These are phyloP conservation scores for Marsdenia floribunda DNA, from an alignment of 257 asterid species.

Conservation along the genomic window DNA sequence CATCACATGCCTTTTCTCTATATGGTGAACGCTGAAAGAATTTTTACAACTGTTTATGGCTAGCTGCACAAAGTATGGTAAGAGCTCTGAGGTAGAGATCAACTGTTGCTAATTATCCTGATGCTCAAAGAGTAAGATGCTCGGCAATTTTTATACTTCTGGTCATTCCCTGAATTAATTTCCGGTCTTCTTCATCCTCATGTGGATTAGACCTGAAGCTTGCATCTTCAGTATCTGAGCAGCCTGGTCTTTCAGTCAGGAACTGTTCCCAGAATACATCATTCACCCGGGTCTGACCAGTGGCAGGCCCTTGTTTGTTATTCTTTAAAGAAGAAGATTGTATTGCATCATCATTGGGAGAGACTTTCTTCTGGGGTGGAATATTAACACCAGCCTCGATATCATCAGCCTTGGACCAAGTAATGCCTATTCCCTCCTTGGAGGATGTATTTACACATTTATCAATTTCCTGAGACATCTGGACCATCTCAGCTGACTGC, in stretches of 20 bases:
- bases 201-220: constrained; percentile 39
- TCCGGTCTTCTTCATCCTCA: constrained; percentile 45
- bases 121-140: constrained; percentile 58
- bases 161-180: constrained; percentile 41
- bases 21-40: not conserved
- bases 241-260: constrained; percentile 42
- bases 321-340: constrained; percentile 27
- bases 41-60: not conserved
- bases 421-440: not conserved
- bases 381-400: constrained; percentile 19
- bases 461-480: constrained; percentile 30
- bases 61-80: no score
- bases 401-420: constrained; percentile 24
- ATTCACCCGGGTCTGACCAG: constrained; percentile 50
- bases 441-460: constrained; percentile 11
- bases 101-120: not conserved
- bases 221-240: constrained; percentile 50
- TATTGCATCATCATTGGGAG: constrained; percentile 23
- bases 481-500: constrained; percentile 27
- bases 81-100: not conserved
- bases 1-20: not conserved
- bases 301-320: constrained; percentile 38
- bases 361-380: constrained; percentile 17
- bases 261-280: constrained; percentile 96
- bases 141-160: constrained; percentile 48